These are phyloP conservation scores for Capronia americana DNA, from an alignment of 2,329 filamentous ascomycete species.

Conservation along the genomic window DNA sequence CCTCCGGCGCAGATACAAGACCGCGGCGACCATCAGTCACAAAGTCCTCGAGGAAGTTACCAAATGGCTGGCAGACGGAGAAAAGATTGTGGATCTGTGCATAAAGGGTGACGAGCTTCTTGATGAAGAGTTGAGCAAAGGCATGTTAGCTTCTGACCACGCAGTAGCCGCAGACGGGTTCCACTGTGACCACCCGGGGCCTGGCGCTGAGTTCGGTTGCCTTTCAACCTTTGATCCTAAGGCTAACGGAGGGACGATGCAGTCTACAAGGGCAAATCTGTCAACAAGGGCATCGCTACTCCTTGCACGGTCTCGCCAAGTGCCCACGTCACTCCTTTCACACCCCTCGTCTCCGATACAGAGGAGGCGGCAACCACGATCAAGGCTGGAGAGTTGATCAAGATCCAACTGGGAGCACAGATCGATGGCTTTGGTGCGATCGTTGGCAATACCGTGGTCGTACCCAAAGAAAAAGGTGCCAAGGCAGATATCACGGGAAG, in stretches of 20 bases:
- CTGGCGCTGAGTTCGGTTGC: background rate
- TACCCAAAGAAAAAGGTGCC: conserved; percentile 66
- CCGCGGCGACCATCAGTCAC: conserved; percentile 90
- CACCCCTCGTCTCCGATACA: conserved; percentile 83
- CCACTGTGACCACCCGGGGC: background rate
- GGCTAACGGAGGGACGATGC: conserved; percentile 9
- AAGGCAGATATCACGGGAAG: conserved; percentile 74
- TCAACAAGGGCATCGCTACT: conserved; percentile 73
- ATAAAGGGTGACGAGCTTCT: conserved; percentile 94
- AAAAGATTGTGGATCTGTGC: conserved; percentile 93
- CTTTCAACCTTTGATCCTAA: background rate
- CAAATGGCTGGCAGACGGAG: conserved; percentile 76
- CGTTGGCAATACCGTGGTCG: conserved; percentile 88
- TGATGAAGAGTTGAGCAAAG: conserved; percentile 87
- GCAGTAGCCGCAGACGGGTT: background rate
- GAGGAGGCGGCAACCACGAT: conserved; percentile 81
- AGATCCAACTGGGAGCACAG: conserved; percentile 98
- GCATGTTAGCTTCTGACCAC: conserved; percentile 1
- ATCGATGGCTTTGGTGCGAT: conserved; percentile 97
- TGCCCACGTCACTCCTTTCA: conserved; percentile 95
- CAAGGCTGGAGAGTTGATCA: conserved; percentile 85
- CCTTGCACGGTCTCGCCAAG: conserved; percentile 87
- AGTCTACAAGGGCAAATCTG: conserved; percentile 98
- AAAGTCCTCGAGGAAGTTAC: conserved; percentile 88
- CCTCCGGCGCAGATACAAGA: conserved; percentile 72